Evolutionary conservation across 306 rosid species (phyloP), one percentile per base, ranked within the genome.

Genomic region (Dicorynia guianensis): DNA sequence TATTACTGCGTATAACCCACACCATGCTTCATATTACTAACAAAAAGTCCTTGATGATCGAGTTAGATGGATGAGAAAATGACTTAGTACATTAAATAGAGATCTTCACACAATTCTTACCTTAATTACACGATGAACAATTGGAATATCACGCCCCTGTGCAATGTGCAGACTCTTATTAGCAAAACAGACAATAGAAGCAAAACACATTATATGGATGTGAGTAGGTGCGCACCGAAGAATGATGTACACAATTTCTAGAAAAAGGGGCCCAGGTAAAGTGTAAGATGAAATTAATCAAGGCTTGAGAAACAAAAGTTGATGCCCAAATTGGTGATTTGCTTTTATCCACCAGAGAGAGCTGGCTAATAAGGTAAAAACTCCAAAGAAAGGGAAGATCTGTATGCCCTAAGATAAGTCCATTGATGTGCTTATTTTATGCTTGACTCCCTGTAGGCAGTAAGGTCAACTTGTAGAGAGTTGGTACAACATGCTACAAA

Each of bases 51-150:
- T 46, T 47, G 11, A 62, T 69, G 34, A 5, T 47, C 11, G 8
- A 53, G n/a, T 18, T 53, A 18, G 63, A 50, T 72, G 62, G 59
- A 56, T 46, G 55, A 5, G 58, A 63, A 35, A 74, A 42, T 17
- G 15, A 6, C 6, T 9, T 20, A 46, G 43, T 74, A 40, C 18
- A 59, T 20, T 78, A 77, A 68, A 69, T 19, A 64, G 20, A 34
- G 34, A 25, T 61, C 30, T 20, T 19, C 40, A 77, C 60, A 69
- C 77, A 65, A 12, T 47, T 74, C 56, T 72, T 63, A 85, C 98
- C 93, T 87, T 61, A 74, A 86, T 87, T 68, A 90, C 97, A 46
- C 96, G 90, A 63, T 93, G 98, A 67, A 87, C 97, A 46, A 93
- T 91, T 46, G 98, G 94, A 85, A 93, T 87, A 15, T 71, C 80